These are phyloP conservation scores for Gossypium ekmanianum DNA, from an alignment of 345 rosid species.

Conservation along the genomic window DNA sequence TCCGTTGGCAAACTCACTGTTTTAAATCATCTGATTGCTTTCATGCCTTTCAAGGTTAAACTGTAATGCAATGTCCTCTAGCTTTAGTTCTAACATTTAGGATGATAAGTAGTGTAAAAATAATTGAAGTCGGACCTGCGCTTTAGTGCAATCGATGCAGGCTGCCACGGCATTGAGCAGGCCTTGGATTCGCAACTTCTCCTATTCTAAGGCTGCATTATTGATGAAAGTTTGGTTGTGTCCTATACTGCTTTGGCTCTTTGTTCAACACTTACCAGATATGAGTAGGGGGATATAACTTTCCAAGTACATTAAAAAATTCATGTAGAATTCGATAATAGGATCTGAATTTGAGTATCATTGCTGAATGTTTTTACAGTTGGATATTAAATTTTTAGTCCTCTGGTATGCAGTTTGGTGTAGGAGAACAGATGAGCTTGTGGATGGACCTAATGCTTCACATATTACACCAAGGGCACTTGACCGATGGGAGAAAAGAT, in stretches of 20 bases:
- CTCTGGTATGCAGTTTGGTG: conserved; percentile 44
- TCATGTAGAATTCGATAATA: neutral
- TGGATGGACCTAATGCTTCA: conserved; percentile 49
- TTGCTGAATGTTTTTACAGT: neutral
- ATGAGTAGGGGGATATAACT: neutral
- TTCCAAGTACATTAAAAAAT: neutral
- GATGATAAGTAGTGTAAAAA: neutral
- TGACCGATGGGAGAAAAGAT: conserved; percentile 45
- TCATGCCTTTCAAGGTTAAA: neutral
- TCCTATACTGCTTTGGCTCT: neutral
- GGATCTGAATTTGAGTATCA: neutral
- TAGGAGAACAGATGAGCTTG: conserved; percentile 56
- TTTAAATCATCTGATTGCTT: neutral
- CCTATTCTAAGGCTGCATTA: neutral
- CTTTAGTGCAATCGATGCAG: neutral
- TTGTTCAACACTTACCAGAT: neutral
- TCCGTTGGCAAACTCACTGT: neutral
- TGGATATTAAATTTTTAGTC: neutral
- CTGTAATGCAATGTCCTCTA: too few species aligned
- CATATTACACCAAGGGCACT: conserved; percentile 52
- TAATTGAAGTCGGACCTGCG: neutral
- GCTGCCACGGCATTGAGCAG: neutral
- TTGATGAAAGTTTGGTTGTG: neutral
- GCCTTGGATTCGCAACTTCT: neutral
- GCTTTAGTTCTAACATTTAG: neutral